A percentile compares a stretch with the other conserved stretches of the same genome.
Conservation (phyloP, 2,329 filamentous ascomycete species). For the Colletotrichum plurivorum region DNA sequence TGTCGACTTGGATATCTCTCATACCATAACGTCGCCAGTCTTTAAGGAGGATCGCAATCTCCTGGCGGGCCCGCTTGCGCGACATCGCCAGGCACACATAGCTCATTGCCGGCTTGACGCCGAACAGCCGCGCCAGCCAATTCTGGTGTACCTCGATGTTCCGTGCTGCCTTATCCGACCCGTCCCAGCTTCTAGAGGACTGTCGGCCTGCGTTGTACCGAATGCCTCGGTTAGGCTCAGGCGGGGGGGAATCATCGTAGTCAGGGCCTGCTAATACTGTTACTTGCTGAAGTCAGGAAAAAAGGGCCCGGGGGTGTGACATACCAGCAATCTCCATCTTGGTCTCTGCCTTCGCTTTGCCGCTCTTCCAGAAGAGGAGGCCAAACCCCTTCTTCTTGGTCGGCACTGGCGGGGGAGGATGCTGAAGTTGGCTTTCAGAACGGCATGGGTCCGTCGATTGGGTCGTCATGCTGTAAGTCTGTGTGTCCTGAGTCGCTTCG, state of each 20-base stretch:
- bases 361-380: conserved; percentile 69
- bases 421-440: conserved; percentile 19
- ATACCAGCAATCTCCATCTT: conserved; percentile 63
- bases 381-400: conserved; percentile 64
- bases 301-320: conserved; percentile 31
- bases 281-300: conserved; percentile 31
- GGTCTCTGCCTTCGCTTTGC: conserved; percentile 57
- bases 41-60: conserved; percentile 80
- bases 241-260: conserved; percentile 47
- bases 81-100: conserved; percentile 83
- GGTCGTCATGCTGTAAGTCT: conserved; percentile 38
- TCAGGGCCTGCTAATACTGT: conserved; percentile 48
- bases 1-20: conserved; percentile 83
- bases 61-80: conserved; percentile 78
- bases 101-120: conserved; percentile 85
- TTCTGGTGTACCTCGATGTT: conserved; percentile 80
- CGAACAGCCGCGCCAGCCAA: conserved; percentile 91
- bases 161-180: conserved; percentile 57
- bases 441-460: conserved; percentile 38
- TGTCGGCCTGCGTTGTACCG: conserved; percentile 40
- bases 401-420: conserved; percentile 24
- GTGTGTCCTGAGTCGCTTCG: conserved; percentile 32
- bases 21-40: conserved; percentile 90
- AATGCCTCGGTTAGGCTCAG: conserved; percentile 44
- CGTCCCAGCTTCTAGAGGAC: conserved; percentile 48